Percentiles rank a stretch among this genome's conserved stretches.
These are phyloP conservation scores for Apophysomyces trapeziformis DNA, from an alignment of 371 early-diverging fungal species.

Conservation along the genomic window DNA sequence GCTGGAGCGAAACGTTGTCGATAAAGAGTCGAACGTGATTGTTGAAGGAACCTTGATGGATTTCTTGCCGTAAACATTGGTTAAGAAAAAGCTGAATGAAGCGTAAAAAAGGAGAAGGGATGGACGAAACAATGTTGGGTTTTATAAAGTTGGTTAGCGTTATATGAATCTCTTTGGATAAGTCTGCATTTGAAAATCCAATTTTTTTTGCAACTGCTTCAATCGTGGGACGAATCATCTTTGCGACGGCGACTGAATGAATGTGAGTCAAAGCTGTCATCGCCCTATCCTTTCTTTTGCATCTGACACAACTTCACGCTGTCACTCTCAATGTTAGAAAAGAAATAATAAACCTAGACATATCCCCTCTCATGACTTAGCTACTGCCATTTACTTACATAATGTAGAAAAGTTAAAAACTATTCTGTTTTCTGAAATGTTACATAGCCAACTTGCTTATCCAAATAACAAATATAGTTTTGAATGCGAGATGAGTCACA, in stretches of 20 bases:
- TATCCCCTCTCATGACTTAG: too few species aligned
- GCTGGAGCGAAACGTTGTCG: slow-evolving; percentile 20
- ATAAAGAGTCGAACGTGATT: slow-evolving; percentile 10
- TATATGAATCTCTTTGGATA: slow-evolving; percentile 10
- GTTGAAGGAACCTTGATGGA: slow-evolving; percentile 29
- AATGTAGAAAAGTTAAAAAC: neutral
- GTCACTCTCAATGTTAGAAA: neutral
- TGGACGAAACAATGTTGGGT: neutral
- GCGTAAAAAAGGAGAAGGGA: slow-evolving; percentile 8
- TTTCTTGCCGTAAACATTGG: slow-evolving; percentile 18
- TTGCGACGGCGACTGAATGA: slow-evolving; percentile 11
- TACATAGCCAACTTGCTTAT: neutral
- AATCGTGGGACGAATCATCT: slow-evolving; percentile 14
- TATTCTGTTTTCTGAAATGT: neutral
- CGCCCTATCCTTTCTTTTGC: too few species aligned
- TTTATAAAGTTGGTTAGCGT: neutral
- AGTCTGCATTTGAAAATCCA: slow-evolving; percentile 12
- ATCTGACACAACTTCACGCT: too few species aligned
- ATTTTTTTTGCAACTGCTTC: slow-evolving; percentile 3
- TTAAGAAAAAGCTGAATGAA: neutral
- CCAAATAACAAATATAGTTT: too few species aligned
- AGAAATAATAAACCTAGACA: too few species aligned
- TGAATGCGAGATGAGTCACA: slow-evolving; percentile 47
- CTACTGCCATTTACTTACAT: too few species aligned
- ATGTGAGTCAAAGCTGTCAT: slow-evolving; percentile 5